Conservation (phyloP, 768 basidiomycete species). For the Mycena pura region DNA sequence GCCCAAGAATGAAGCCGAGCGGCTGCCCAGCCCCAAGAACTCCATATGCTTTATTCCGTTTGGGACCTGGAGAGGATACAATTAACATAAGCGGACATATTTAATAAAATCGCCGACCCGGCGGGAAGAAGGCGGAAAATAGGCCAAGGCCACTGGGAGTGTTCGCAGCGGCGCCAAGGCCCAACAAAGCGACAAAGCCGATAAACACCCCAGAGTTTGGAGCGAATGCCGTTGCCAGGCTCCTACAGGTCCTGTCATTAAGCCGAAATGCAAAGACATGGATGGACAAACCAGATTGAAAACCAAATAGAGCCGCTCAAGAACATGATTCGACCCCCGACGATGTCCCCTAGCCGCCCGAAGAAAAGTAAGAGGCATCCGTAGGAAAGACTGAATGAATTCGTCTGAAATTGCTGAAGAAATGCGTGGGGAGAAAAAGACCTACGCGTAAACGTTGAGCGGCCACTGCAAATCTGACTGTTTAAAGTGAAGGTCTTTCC, state of each 20-base stretch:
- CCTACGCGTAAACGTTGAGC: conserved; percentile 26
- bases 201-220: conserved; percentile 31
- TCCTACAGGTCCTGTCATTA: background rate
- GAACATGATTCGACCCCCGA: conserved; percentile 34
- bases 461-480: conserved; percentile 30
- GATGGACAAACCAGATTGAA: conserved; percentile 3
- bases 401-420: background rate
- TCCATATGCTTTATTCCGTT: conserved; percentile 34
- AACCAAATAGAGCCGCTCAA: conserved; percentile 37
- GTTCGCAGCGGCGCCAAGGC: conserved; percentile 38
- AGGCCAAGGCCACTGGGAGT: conserved; percentile 33
- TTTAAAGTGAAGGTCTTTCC: conserved; percentile 28
- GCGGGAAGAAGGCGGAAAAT: conserved; percentile 33
- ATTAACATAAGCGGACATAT: too few relatives aligned
- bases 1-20: conserved; percentile 36
- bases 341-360: conserved; percentile 30
- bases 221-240: conserved; percentile 28
- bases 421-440: background rate
- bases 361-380: conserved; percentile 29
- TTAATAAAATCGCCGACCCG: too few relatives aligned
- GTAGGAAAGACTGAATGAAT: conserved; percentile 22
- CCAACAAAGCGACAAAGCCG: conserved; percentile 32
- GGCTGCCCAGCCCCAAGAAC: conserved; percentile 37
- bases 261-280: too few relatives aligned
- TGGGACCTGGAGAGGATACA: too few relatives aligned